Conservation (phyloP, 2,329 filamentous ascomycete genomes). For the Exophiala bonariae region DNA sequence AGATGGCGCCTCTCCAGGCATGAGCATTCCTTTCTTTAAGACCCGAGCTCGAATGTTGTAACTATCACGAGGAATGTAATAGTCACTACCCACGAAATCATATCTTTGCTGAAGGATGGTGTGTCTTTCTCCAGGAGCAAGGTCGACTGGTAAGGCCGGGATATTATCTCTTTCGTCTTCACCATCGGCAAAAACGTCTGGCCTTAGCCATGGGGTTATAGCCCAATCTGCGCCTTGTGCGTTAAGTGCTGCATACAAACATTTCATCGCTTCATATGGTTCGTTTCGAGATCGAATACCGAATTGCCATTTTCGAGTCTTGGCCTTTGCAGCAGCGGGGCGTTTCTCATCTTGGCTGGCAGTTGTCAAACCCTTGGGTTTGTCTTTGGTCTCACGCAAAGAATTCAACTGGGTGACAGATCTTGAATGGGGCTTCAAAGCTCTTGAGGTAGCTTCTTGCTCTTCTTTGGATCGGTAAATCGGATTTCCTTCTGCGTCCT, state of each 20-base stretch:
- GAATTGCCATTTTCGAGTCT: slow-evolving; percentile 94
- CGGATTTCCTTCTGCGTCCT: slow-evolving; percentile 26
- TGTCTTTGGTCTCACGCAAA: slow-evolving; percentile 54
- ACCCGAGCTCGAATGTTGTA: slow-evolving; percentile 94
- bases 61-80: slow-evolving; percentile 86
- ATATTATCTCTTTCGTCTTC: slow-evolving; percentile 29
- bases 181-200: slow-evolving; percentile 18
- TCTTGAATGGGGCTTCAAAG: slow-evolving; percentile 81
- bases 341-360: slow-evolving; percentile 46
- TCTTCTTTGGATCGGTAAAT: slow-evolving; percentile 58
- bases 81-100: slow-evolving; percentile 55
- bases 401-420: slow-evolving; percentile 67
- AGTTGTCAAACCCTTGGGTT: slow-evolving; percentile 56
- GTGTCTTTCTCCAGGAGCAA: slow-evolving; percentile 32
- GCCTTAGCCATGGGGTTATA: slow-evolving; percentile 22
- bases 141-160: slow-evolving; percentile 33
- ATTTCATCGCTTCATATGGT: slow-evolving; percentile 89
- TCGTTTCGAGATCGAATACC: slow-evolving; percentile 93
- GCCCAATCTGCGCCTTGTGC: slow-evolving; percentile 91
- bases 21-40: slow-evolving; percentile 73
- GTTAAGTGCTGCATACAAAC: slow-evolving; percentile 87
- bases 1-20: slow-evolving; percentile 50
- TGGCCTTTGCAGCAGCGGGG: slow-evolving; percentile 47
- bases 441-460: slow-evolving; percentile 75
- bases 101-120: slow-evolving; percentile 45